These are phyloP conservation scores for Polytrichum commune DNA, from an alignment of 225 moss, liverwort and hornwort species.

Conservation along the genomic window DNA sequence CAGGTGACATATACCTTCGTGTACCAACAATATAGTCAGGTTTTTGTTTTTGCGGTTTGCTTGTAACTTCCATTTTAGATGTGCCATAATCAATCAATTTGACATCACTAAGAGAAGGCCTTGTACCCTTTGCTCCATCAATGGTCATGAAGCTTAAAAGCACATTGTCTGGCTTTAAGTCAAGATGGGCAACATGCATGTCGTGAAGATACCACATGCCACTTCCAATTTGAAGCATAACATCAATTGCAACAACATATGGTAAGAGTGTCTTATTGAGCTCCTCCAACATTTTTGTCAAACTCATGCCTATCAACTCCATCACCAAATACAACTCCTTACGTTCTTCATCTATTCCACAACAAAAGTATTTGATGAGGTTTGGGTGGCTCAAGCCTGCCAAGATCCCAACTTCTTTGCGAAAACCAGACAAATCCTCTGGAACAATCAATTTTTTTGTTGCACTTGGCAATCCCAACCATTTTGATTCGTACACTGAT, in stretches of 20 bases:
- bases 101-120: slow-evolving; percentile 12
- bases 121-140: slow-evolving; percentile 1
- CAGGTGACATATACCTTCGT: slow-evolving; percentile 21
- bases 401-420: slow-evolving; percentile 14
- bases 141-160: slow-evolving; percentile 9
- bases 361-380: slow-evolving; percentile 29
- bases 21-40: background rate
- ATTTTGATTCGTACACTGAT: slow-evolving; percentile 11
- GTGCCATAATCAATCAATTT: slow-evolving; percentile 38
- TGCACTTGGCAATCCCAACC: slow-evolving; percentile 36
- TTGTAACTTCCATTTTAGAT: slow-evolving; percentile 16
- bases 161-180: slow-evolving; percentile 31
- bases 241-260: slow-evolving; percentile 31
- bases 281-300: slow-evolving; percentile 23
- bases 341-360: slow-evolving; percentile 1
- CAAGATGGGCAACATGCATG: slow-evolving; percentile 27
- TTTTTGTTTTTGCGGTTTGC: background rate
- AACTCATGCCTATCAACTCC: slow-evolving; percentile 7
- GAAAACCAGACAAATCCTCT: slow-evolving; percentile 11
- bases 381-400: slow-evolving; percentile 27
- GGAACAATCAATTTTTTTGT: slow-evolving; percentile 25
- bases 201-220: slow-evolving; percentile 49
- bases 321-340: slow-evolving; percentile 14
- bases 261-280: slow-evolving; percentile 2
- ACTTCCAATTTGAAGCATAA: slow-evolving; percentile 39